phyloP scores from a whole-genome alignment of 768 basidiomycete species.

The Clitopilus passeckerianus region DNA sequence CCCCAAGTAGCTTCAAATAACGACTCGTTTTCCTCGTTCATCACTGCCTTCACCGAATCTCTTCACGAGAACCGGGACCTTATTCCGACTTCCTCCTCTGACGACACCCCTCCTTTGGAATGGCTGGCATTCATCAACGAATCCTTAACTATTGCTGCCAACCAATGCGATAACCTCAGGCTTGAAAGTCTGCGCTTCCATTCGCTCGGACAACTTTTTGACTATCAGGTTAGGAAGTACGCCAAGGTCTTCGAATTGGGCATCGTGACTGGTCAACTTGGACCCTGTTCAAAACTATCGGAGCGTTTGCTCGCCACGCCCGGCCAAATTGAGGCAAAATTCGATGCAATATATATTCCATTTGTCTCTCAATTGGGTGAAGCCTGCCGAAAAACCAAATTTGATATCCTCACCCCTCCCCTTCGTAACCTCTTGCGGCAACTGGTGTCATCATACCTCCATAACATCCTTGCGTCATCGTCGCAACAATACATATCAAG shows the following conservation, averaged over 20 bases:
- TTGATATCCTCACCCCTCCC: conserved; percentile 11
- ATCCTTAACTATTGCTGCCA: conserved; percentile 10
- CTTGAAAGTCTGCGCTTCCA: neutral
- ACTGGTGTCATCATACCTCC: conserved; percentile 23
- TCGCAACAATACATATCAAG: conserved; percentile 4
- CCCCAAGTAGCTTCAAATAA: conserved; percentile 15
- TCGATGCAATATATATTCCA: conserved; percentile 21
- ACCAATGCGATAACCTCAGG: conserved; percentile 13
- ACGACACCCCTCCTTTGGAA: neutral
- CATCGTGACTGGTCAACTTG: conserved; percentile 13
- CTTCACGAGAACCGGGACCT: conserved; percentile 12
- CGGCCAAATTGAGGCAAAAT: conserved; percentile 14
- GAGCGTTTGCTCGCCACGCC: conserved; percentile 15
- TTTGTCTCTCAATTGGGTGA: conserved; percentile 17
- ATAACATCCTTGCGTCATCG: conserved; percentile 20
- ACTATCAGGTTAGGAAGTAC: conserved; percentile 14
- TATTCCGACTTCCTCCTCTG: conserved; percentile 4
- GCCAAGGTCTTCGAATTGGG: conserved; percentile 19
- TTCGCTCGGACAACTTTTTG: neutral
- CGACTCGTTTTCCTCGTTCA: conserved; percentile 15
- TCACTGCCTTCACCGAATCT: conserved; percentile 17
- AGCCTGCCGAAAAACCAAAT: conserved; percentile 8
- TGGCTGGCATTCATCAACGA: conserved; percentile 12
- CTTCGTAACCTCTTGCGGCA: conserved; percentile 21
- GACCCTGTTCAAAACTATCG: conserved; percentile 7